Percentiles rank a stretch among this genome's conserved stretches.
Evolutionary conservation across 129 eudicot genomes (phyloP).

Genomic region (Ambrosia artemisiifolia): DNA sequence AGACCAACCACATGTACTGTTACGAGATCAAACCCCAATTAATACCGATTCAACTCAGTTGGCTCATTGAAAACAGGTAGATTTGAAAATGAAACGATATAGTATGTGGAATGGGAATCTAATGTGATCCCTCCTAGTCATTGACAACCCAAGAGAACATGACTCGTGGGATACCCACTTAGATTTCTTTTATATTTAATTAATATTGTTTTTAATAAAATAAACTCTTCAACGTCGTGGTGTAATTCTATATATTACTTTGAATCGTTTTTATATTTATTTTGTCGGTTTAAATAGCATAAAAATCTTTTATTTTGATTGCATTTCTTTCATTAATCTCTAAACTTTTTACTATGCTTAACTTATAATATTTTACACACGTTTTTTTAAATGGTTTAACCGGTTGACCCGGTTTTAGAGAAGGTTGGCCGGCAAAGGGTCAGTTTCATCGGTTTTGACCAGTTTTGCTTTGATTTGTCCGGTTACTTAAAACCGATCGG

Average conservation of each 20-base stretch:
- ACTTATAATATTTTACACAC: background rate
- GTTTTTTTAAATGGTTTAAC: background rate
- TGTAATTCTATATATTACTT: constrained; percentile 15
- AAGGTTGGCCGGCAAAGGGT: no score
- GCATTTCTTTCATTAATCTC: constrained; percentile 3
- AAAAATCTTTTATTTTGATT: constrained; percentile 21
- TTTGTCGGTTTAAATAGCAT: constrained; percentile 7
- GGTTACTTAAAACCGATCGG: no score
- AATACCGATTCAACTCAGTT: no score
- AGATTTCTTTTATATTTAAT: constrained; percentile 13
- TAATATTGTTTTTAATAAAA: background rate
- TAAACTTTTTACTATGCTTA: background rate
- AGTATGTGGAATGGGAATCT: background rate
- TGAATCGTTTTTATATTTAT: constrained; percentile 14
- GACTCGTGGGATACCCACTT: constrained; percentile 27
- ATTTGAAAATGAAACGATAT: background rate
- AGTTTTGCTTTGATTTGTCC: no score
- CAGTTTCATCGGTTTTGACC: no score
- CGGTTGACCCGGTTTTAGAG: no score
- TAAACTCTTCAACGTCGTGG: constrained; percentile 13
- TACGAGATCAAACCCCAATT: no score
- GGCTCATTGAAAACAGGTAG: background rate
- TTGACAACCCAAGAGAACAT: constrained; percentile 1
- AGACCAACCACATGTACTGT: no score
- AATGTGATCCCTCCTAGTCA: constrained; percentile 4